Conservation (phyloP, 1,284 basidiomycete genomes). For the Leccinum pachyderme region DNA sequence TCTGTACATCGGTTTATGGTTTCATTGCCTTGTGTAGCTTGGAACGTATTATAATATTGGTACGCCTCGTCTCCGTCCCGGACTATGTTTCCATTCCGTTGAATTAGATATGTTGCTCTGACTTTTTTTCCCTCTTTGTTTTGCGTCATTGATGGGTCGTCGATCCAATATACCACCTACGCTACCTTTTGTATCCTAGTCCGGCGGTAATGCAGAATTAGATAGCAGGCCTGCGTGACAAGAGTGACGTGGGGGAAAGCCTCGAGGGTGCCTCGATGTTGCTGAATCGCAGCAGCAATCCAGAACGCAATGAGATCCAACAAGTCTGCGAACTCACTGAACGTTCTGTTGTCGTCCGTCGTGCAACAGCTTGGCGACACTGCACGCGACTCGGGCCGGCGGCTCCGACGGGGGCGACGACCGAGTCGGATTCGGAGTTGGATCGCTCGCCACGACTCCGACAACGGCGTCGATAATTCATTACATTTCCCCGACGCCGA, state of each 20-base stretch:
- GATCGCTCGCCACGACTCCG: conserved; percentile 11
- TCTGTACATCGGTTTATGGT: background rate
- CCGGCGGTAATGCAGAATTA: conserved; percentile 10
- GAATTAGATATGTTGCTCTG: background rate
- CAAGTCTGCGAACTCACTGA: conserved; percentile 1
- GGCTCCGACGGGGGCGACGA: conserved; percentile 10
- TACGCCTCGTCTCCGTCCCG: background rate
- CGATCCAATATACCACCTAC: conserved; percentile 2
- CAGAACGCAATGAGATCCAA: conserved; percentile 1
- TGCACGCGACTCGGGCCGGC: background rate
- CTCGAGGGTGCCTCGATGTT: conserved; percentile 9
- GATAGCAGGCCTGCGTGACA: background rate
- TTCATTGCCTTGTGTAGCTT: background rate
- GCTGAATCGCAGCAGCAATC: background rate
- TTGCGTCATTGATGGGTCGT: background rate
- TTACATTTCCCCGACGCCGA: conserved; percentile 17
- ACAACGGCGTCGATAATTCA: conserved; percentile 14
- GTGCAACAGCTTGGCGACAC: conserved; percentile 7
- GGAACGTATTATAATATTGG: conserved; percentile 3
- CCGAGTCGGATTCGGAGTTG: conserved; percentile 18
- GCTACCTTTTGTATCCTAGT: conserved; percentile 14
- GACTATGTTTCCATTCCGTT: background rate
- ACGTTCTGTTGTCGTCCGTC: conserved; percentile 19
- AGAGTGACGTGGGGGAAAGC: background rate
- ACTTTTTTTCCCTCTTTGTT: background rate